These are phyloP conservation scores for Chlamydomonas sphaeroides DNA, from an alignment of 139 green algal genomes.

Conservation along the genomic window DNA sequence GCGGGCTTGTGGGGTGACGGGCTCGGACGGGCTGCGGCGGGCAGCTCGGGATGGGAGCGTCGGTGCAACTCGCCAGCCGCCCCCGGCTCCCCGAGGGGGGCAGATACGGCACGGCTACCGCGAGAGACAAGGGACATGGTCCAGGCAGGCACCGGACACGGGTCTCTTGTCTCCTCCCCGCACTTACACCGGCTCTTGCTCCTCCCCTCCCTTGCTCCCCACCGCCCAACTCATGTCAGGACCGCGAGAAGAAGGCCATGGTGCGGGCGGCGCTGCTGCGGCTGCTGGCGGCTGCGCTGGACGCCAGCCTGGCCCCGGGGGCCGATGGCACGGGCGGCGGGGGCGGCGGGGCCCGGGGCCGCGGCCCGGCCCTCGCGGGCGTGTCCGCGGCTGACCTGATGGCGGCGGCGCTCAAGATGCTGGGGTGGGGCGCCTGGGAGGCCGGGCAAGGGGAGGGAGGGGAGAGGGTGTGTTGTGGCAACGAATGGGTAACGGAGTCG, in stretches of 20 bases:
- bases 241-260: slow-evolving; percentile 3
- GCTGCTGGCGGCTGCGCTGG: not conserved
- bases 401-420: not conserved
- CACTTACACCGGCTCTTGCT: not conserved
- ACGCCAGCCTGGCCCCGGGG: not conserved
- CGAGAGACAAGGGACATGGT: not conserved
- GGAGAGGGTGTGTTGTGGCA: too few relatives aligned
- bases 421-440: not conserved
- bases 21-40: too few relatives aligned
- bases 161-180: not conserved
- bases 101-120: too few relatives aligned
- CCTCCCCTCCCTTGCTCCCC: not conserved
- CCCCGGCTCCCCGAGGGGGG: not conserved
- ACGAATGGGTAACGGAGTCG: too few relatives aligned
- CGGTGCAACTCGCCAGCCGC: too few relatives aligned
- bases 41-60: not conserved
- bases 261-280: slow-evolving; percentile 5
- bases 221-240: not conserved
- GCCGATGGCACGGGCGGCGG: not conserved
- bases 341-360: not conserved
- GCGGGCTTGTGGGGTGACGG: not conserved
- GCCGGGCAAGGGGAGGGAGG: too few relatives aligned
- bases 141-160: not conserved
- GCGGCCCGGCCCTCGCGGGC: not conserved
- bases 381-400: not conserved